Conservation (phyloP, 75 land plant species). For the Isoetes taiwanensis region DNA sequence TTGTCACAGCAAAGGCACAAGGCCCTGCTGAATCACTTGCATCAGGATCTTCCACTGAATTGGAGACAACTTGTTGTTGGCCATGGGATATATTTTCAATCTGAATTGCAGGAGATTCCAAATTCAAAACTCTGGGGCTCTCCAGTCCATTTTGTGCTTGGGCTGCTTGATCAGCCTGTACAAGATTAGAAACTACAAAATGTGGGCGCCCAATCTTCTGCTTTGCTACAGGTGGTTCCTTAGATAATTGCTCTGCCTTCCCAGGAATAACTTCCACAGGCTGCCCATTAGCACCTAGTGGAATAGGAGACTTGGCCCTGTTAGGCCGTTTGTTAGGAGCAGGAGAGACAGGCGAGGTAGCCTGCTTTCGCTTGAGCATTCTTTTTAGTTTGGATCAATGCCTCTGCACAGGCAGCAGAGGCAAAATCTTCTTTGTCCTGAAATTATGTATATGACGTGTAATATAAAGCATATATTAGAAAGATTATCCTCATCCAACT, state of each 20-base stretch:
- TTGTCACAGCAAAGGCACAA: too few species aligned
- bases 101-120: background rate
- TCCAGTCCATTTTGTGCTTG: background rate
- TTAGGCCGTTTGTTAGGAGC: conserved; percentile 1
- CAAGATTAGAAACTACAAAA: background rate
- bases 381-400: too few species aligned
- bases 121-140: background rate
- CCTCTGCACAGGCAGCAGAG: too few species aligned
- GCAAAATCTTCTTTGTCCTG: too few species aligned
- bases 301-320: conserved; percentile 6
- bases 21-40: too few species aligned
- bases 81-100: conserved; percentile 5
- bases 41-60: too few species aligned
- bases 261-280: conserved; percentile 1
- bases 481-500: too few species aligned
- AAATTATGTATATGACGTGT: too few species aligned
- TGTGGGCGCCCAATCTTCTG: conserved; percentile 7
- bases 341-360: background rate
- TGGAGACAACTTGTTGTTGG: too few species aligned
- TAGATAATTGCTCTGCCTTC: background rate
- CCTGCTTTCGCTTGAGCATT: conserved; percentile 2
- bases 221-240: background rate
- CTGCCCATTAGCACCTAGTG: background rate
- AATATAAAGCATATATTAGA: too few species aligned
- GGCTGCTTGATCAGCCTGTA: conserved; percentile 7